phyloP scores from a whole-genome alignment of 352 stramenopile species.

The Globisporangium abappressorium region DNA sequence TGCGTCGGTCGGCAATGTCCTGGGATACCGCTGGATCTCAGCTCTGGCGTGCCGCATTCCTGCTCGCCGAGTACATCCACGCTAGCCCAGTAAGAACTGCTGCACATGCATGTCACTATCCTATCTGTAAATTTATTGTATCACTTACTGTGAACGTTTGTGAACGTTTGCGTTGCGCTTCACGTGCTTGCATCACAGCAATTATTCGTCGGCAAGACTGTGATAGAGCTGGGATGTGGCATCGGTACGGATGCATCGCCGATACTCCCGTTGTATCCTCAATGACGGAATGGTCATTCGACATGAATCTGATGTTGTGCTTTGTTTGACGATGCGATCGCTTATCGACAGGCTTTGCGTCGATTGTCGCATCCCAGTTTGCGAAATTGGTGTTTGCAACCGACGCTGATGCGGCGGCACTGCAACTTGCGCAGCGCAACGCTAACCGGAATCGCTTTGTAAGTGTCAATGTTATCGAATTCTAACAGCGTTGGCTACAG shows the following conservation, averaged over 20 bases:
- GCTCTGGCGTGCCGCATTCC: conserved; percentile 53
- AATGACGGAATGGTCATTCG: no score
- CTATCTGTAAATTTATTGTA: not conserved
- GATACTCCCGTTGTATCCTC: no score
- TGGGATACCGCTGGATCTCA: conserved; percentile 41
- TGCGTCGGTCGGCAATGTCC: conserved; percentile 14
- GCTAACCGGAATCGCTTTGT: conserved; percentile 28
- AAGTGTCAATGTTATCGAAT: not conserved
- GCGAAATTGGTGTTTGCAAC: conserved; percentile 44
- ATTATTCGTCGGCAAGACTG: conserved; percentile 22
- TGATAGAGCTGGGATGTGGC: conserved; percentile 57
- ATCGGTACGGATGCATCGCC: conserved; percentile 28
- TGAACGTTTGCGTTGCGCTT: not conserved
- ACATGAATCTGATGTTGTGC: not conserved
- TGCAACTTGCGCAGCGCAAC: conserved; percentile 39
- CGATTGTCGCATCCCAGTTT: conserved; percentile 36
- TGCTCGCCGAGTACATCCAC: conserved; percentile 53
- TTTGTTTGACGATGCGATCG: not conserved
- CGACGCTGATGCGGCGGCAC: conserved; percentile 34
- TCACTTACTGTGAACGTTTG: conserved; percentile 2
- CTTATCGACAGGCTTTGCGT: conserved; percentile 33
- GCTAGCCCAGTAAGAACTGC: conserved; percentile 17
- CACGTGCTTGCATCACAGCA: conserved; percentile 18
- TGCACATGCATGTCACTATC: not conserved
- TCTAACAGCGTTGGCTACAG: not conserved